Evolutionary conservation across 2,329 filamentous ascomycete genomes (phyloP).

Genomic region (Intubia oerlemansii): DNA sequence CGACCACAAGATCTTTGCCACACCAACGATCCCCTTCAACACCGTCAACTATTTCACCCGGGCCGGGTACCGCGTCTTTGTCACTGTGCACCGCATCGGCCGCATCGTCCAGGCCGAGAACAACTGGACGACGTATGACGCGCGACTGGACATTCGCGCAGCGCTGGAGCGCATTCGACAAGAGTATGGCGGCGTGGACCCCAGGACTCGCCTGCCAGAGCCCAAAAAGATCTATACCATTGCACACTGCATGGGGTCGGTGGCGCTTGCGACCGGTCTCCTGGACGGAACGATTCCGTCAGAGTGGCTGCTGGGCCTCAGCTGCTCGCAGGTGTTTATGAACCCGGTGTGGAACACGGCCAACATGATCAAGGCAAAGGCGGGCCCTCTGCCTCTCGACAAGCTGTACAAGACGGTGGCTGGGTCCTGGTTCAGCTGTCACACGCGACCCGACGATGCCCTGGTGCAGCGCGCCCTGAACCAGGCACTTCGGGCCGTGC

Average conservation of each 20-base stretch:
- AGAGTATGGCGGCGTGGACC: constrained; percentile 12
- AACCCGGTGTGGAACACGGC: constrained; percentile 34
- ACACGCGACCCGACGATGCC: constrained; percentile 21
- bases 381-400: constrained; percentile 26
- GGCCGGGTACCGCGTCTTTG: constrained; percentile 37
- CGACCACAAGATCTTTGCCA: constrained; percentile 39
- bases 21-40: constrained; percentile 41
- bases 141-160: constrained; percentile 35
- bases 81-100: constrained; percentile 36
- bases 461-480: constrained; percentile 29
- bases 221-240: constrained; percentile 28
- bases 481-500: constrained; percentile 35
- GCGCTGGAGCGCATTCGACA: constrained; percentile 29
- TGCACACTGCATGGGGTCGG: constrained; percentile 41
- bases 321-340: constrained; percentile 40
- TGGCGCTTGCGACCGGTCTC: constrained; percentile 34
- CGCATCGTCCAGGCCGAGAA: constrained; percentile 25
- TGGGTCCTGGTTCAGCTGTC: constrained; percentile 33
- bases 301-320: constrained; percentile 34
- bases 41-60: constrained; percentile 39
- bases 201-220: constrained; percentile 5
- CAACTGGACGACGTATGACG: constrained; percentile 36
- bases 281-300: constrained; percentile 38
- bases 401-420: constrained; percentile 23
- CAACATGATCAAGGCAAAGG: constrained; percentile 33